phyloP scores from a whole-genome alignment of 495 filamentous ascomycete genomes.

The Penicillium simplicissimum region DNA sequence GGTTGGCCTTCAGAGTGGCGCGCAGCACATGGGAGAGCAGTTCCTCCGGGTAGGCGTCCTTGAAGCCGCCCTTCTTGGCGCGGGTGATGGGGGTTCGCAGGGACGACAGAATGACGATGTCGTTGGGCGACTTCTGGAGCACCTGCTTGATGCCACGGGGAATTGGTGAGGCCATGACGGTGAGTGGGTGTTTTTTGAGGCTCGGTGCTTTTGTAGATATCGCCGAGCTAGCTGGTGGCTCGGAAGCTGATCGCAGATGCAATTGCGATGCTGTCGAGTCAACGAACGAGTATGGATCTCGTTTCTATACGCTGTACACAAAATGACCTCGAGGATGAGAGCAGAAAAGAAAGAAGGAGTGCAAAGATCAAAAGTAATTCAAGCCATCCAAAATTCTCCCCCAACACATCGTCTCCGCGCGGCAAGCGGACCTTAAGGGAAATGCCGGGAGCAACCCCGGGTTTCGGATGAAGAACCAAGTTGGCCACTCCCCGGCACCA shows the following conservation, averaged over 20 bases:
- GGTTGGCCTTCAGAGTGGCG: slow-evolving; percentile 74
- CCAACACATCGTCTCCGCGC: slow-evolving; percentile 12
- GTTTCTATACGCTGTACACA: slow-evolving; percentile 8
- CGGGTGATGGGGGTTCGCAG: slow-evolving; percentile 84
- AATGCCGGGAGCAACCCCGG: slow-evolving; percentile 36
- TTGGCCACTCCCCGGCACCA: slow-evolving; percentile 37
- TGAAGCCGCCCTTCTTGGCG: slow-evolving; percentile 78
- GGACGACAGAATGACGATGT: slow-evolving; percentile 86
- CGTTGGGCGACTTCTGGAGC: slow-evolving; percentile 74
- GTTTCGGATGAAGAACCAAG: slow-evolving; percentile 33
- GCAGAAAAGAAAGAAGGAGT: slow-evolving; percentile 3
- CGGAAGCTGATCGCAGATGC: not conserved
- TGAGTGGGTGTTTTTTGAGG: not conserved
- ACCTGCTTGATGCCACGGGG: slow-evolving; percentile 71
- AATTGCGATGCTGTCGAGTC: not conserved
- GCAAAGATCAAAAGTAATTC: slow-evolving; percentile 3
- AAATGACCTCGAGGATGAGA: slow-evolving; percentile 3
- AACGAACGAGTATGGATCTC: not conserved
- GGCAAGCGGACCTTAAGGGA: slow-evolving; percentile 23
- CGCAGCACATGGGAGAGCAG: slow-evolving; percentile 79
- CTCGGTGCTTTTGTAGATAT: slow-evolving; percentile 1
- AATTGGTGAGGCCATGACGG: slow-evolving; percentile 55
- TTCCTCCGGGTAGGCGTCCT: slow-evolving; percentile 88
- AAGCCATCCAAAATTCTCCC: slow-evolving; percentile 13
- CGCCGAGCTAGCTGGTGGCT: slow-evolving; percentile 4